Percentiles rank a stretch among this genome's conserved stretches.
Evolutionary conservation across 805 yeast genomes (phyloP).

Genomic region (Wickerhamiella kurtzmanii): DNA sequence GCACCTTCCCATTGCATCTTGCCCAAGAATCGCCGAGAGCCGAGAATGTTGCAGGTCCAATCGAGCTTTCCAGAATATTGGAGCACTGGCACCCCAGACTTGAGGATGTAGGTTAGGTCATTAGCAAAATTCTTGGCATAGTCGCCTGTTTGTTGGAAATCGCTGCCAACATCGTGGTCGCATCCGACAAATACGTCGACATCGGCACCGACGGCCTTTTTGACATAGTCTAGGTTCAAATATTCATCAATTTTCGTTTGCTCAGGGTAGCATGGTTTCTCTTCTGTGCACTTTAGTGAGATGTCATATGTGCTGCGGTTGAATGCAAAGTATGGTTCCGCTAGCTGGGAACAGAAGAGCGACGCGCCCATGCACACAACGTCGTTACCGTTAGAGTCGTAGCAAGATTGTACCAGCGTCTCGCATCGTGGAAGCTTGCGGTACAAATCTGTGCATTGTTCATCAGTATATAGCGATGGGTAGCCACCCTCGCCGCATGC

Average conservation of each 20-base stretch:
- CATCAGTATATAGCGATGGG: constrained; percentile 60
- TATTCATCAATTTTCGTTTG: constrained; percentile 63
- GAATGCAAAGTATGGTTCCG: constrained; percentile 70
- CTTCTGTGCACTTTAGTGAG: constrained; percentile 58
- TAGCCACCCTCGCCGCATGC: constrained; percentile 87
- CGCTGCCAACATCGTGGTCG: constrained; percentile 60
- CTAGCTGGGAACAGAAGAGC: constrained; percentile 61
- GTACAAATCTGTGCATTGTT: constrained; percentile 62
- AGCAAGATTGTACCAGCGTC: constrained; percentile 63
- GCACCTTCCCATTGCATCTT: constrained; percentile 50
- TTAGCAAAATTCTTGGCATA: constrained; percentile 80
- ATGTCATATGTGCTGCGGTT: constrained; percentile 90
- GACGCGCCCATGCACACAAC: constrained; percentile 88
- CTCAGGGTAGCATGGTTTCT: constrained; percentile 53
- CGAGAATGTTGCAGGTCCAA: constrained; percentile 93
- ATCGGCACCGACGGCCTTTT: constrained; percentile 79
- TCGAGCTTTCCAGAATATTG: constrained; percentile 94
- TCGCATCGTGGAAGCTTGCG: constrained; percentile 64
- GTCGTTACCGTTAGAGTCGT: constrained; percentile 47
- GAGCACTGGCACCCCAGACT: constrained; percentile 63
- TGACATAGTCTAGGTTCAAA: constrained; percentile 64
- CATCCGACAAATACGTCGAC: constrained; percentile 43
- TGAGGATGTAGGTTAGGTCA: constrained; percentile 57
- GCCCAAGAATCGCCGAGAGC: constrained; percentile 78
- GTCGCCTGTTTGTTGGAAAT: constrained; percentile 79